These are phyloP conservation scores for Spathaspora girioi DNA, from an alignment of 805 yeast species.

Conservation along the genomic window DNA sequence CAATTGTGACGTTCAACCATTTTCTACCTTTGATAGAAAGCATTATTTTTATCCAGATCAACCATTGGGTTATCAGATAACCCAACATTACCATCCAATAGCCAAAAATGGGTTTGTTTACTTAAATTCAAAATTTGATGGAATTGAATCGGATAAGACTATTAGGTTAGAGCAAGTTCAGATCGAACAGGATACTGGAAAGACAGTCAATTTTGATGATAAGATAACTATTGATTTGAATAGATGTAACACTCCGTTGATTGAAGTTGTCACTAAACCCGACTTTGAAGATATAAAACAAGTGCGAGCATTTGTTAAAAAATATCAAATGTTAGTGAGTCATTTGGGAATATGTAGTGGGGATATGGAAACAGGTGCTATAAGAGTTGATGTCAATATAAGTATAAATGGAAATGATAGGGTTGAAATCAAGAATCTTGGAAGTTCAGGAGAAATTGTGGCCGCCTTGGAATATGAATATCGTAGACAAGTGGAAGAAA, in stretches of 20 bases:
- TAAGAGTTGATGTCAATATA: slow-evolving; percentile 93
- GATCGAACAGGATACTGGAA: slow-evolving; percentile 93
- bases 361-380: slow-evolving; percentile 90
- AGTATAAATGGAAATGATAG: slow-evolving; percentile 69
- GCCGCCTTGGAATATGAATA: slow-evolving; percentile 75
- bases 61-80: slow-evolving; percentile 93
- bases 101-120: slow-evolving; percentile 63
- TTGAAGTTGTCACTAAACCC: slow-evolving; percentile 90
- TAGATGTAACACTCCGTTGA: slow-evolving; percentile 79
- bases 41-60: slow-evolving; percentile 97
- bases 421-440: slow-evolving; percentile 86
- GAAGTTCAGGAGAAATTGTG: slow-evolving; percentile 76
- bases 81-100: slow-evolving; percentile 81
- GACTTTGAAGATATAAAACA: slow-evolving; percentile 67
- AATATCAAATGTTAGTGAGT: slow-evolving; percentile 69
- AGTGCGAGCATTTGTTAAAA: slow-evolving; percentile 75
- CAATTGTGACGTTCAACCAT: slow-evolving; percentile 50
- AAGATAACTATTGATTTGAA: slow-evolving; percentile 67
- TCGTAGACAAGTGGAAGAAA: slow-evolving; percentile 55
- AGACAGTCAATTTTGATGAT: slow-evolving; percentile 45
- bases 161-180: slow-evolving; percentile 79
- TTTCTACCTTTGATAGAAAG: slow-evolving; percentile 82
- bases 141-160: slow-evolving; percentile 37
- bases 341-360: slow-evolving; percentile 78
- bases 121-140: slow-evolving; percentile 52